Evolutionary conservation across 1,139 yeast genomes (phyloP).

Genomic region (Yamadazyma sp.): DNA sequence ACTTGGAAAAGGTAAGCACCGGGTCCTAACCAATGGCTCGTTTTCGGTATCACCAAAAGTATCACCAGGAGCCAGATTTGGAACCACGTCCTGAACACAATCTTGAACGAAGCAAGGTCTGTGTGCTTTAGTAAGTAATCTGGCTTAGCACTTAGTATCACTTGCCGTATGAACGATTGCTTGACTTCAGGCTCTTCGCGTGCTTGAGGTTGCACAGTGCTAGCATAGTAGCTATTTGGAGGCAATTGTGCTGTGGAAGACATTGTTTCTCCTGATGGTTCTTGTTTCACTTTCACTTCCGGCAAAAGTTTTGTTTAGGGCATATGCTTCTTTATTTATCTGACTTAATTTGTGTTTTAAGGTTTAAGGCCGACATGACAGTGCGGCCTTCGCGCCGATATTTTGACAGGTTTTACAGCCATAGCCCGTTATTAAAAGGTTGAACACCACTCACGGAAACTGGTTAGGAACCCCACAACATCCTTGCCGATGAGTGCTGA

Average conservation of each 20-base stretch:
- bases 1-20: slow-evolving; percentile 31
- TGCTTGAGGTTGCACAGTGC: no score
- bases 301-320: no score
- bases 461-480: slow-evolving; percentile 18
- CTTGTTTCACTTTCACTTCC: no score
- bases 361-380: background rate
- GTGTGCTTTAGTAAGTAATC: slow-evolving; percentile 28
- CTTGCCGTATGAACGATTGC: background rate
- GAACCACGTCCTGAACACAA: slow-evolving; percentile 27
- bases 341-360: no score
- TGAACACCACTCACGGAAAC: slow-evolving; percentile 20
- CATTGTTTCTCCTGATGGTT: no score
- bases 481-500: slow-evolving; percentile 24
- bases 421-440: background rate
- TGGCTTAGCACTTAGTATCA: slow-evolving; percentile 18
- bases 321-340: no score
- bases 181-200: background rate
- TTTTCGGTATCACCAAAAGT: slow-evolving; percentile 24
- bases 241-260: background rate
- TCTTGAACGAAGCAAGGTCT: slow-evolving; percentile 25
- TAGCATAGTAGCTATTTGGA: slow-evolving; percentile 1
- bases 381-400: background rate
- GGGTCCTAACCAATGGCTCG: slow-evolving; percentile 30
- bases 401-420: no score
- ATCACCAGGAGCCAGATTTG: slow-evolving; percentile 30